Conservation (phyloP, 257 asterid species). For the Solanum verrucosum region DNA sequence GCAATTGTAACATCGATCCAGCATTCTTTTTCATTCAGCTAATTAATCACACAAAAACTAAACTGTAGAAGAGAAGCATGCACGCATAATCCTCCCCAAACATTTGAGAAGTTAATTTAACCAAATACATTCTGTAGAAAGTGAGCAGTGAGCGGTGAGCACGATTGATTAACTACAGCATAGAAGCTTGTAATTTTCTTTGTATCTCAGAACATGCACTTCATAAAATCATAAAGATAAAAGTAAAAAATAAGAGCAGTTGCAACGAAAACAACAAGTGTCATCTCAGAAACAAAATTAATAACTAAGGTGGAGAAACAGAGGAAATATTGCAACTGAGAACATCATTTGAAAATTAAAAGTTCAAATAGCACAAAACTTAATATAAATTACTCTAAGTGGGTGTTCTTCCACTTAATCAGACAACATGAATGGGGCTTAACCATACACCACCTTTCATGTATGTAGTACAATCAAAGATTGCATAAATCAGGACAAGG, state of each 20-base stretch:
- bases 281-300: neutral
- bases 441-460: neutral
- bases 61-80: neutral
- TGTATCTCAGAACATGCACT: neutral
- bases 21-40: neutral
- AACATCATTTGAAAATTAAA: neutral
- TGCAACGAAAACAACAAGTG: neutral
- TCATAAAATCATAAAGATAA: neutral
- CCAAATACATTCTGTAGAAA: neutral
- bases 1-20: neutral
- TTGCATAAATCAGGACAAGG: neutral
- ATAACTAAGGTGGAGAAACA: neutral
- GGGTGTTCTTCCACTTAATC: neutral
- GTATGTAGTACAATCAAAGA: neutral
- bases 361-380: neutral
- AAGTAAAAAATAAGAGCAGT: neutral
- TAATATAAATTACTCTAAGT: neutral
- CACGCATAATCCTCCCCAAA: neutral
- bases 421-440: neutral
- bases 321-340: neutral
- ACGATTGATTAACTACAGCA: neutral
- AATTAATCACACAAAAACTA: neutral
- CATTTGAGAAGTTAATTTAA: neutral
- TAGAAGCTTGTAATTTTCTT: neutral
- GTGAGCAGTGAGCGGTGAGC: neutral